These are phyloP conservation scores for Pelomyxa schiedti DNA, from an alignment of 78 protist species.

Conservation along the genomic window DNA sequence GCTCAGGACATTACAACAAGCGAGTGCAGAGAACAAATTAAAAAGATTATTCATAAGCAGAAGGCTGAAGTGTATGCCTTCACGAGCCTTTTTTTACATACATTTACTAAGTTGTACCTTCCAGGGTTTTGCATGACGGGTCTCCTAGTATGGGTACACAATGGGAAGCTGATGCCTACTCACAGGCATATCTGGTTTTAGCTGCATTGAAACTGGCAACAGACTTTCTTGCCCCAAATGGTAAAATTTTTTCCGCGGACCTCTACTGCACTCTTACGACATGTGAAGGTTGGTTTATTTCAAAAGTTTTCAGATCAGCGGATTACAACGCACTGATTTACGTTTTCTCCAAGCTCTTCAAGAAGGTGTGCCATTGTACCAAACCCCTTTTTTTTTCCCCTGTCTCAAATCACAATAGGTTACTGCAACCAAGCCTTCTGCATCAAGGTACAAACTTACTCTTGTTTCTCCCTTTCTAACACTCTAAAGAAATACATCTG, in stretches of 20 bases:
- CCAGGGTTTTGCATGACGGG: constrained; percentile 97
- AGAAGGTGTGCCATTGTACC: constrained; percentile 87
- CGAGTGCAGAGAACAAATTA: constrained; percentile 66
- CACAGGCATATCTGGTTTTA: constrained; percentile 87
- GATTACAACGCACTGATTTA: constrained; percentile 91
- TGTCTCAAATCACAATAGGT: too few relatives aligned
- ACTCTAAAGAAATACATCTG: not conserved
- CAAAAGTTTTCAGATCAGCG: constrained; percentile 94
- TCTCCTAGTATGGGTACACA: constrained; percentile 98
- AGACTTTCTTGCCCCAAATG: constrained; percentile 70
- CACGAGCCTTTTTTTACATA: not conserved
- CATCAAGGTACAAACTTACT: constrained; percentile 49
- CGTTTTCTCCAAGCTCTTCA: constrained; percentile 88
- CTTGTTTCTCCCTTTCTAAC: not conserved
- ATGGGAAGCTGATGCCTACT: constrained; percentile 94
- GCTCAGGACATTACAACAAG: constrained; percentile 94
- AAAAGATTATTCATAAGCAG: constrained; percentile 33
- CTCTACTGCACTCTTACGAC: too few relatives aligned
- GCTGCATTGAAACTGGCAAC: constrained; percentile 83
- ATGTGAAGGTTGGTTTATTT: constrained; percentile 92
- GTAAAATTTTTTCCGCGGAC: too few relatives aligned
- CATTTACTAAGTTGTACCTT: not conserved
- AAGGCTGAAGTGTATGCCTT: constrained; percentile 60
- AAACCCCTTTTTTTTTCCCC: too few relatives aligned
- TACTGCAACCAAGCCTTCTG: constrained; percentile 83